phyloP scores from a whole-genome alignment of 2,329 filamentous ascomycete species.

The Talaromyces sp. region DNA sequence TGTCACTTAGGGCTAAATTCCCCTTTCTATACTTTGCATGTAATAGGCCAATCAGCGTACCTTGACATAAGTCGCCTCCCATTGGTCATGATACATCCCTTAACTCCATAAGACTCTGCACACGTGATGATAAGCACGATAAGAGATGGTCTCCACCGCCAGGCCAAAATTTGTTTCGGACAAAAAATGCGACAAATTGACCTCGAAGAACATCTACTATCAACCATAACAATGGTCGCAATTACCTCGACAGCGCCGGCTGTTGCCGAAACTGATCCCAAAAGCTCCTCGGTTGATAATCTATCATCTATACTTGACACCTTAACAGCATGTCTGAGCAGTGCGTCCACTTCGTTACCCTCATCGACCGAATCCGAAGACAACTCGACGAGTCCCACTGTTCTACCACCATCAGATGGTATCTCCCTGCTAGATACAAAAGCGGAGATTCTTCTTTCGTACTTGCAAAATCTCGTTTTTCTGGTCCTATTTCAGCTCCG shows the following conservation, averaged over 20 bases:
- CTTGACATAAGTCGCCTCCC: background rate
- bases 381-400: slow-evolving; percentile 58
- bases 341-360: slow-evolving; percentile 36
- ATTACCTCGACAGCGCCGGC: background rate
- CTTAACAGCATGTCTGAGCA: slow-evolving; percentile 34
- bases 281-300: background rate
- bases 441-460: slow-evolving; percentile 94
- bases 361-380: slow-evolving; percentile 23
- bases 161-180: slow-evolving; percentile 14
- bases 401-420: slow-evolving; percentile 74
- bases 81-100: no score
- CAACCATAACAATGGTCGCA: background rate
- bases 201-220: background rate
- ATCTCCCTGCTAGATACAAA: slow-evolving; percentile 94
- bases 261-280: background rate
- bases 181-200: background rate
- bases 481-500: slow-evolving; percentile 77
- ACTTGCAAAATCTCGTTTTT: slow-evolving; percentile 90
- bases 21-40: background rate
- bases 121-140: slow-evolving; percentile 8
- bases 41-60: background rate
- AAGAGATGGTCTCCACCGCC: background rate
- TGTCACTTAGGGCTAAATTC: background rate
- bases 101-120: no score
- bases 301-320: slow-evolving; percentile 33